phyloP scores from a whole-genome alignment of 331 rosid genomes.

The Telfairia occidentalis region DNA sequence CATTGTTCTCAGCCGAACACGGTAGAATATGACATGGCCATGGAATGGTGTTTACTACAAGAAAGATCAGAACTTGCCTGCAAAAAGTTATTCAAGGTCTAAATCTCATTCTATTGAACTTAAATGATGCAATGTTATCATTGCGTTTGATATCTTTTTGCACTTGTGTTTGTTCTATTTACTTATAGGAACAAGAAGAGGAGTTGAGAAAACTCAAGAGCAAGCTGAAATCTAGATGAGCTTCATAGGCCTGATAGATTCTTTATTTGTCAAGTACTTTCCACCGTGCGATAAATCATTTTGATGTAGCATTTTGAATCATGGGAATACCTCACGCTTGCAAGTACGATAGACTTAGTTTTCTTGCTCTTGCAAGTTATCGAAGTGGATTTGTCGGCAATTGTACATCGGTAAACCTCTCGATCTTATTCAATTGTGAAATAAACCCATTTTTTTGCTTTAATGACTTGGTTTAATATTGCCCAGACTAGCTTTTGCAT shows the following conservation, averaged over 20 bases:
- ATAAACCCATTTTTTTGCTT: background rate
- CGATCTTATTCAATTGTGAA: background rate
- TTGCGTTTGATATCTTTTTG: slow-evolving; percentile 8
- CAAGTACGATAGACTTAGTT: background rate
- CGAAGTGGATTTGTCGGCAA: background rate
- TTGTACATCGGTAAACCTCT: slow-evolving; percentile 8
- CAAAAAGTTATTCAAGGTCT: slow-evolving; percentile 52
- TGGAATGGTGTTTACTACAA: slow-evolving; percentile 74
- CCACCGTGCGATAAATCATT: background rate
- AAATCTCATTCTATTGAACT: background rate
- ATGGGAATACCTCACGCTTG: background rate
- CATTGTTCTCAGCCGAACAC: slow-evolving; percentile 91
- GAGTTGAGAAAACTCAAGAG: slow-evolving; percentile 45
- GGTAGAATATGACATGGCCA: slow-evolving; percentile 75
- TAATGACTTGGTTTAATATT: background rate
- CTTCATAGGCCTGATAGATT: background rate
- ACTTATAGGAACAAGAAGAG: slow-evolving; percentile 47
- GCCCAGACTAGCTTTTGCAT: background rate
- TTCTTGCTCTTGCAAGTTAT: background rate
- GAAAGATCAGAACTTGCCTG: slow-evolving; percentile 37
- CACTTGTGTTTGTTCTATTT: background rate
- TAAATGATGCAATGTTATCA: slow-evolving; percentile 2
- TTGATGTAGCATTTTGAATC: slow-evolving; percentile 8
- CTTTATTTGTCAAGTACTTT: background rate
- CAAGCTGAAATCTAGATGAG: slow-evolving; percentile 40